These are phyloP conservation scores for Chaetomiaceae sp. DNA, from an alignment of 2,329 filamentous ascomycete species.

Conservation along the genomic window DNA sequence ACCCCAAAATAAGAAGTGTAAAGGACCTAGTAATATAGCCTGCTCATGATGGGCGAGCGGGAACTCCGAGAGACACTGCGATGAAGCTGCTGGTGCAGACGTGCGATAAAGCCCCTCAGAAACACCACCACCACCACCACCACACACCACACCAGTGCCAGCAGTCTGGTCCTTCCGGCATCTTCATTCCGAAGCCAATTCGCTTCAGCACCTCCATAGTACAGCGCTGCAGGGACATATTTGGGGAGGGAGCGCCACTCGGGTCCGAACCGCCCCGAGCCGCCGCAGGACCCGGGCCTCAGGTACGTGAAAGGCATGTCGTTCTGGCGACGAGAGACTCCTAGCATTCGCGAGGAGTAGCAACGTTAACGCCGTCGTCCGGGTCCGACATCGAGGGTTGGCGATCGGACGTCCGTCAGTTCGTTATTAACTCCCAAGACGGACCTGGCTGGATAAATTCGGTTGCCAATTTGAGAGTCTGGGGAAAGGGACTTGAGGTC, in stretches of 20 bases:
- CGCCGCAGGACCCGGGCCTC: neutral
- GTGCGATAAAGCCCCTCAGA: too few relatives aligned
- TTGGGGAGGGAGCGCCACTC: slow-evolving; percentile 20
- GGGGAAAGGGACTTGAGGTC: slow-evolving; percentile 1
- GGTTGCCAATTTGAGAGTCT: slow-evolving; percentile 17
- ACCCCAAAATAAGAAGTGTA: too few relatives aligned
- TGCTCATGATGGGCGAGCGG: too few relatives aligned
- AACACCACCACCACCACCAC: too few relatives aligned
- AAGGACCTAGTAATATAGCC: too few relatives aligned
- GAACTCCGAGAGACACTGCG: too few relatives aligned
- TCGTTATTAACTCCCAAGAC: slow-evolving; percentile 21
- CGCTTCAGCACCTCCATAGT: slow-evolving; percentile 1
- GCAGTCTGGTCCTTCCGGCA: neutral
- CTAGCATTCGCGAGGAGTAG: too few relatives aligned
- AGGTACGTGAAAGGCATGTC: neutral
- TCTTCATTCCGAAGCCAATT: neutral
- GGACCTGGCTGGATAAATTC: slow-evolving; percentile 26
- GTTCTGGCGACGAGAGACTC: neutral
- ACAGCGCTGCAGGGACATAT: slow-evolving; percentile 18
- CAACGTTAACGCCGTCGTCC: slow-evolving; percentile 8
- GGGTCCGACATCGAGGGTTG: slow-evolving; percentile 4
- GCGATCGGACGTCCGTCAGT: slow-evolving; percentile 23
- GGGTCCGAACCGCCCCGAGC: slow-evolving; percentile 20
- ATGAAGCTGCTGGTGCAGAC: too few relatives aligned
- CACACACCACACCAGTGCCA: neutral